These are phyloP conservation scores for Tremella yokohamensis DNA, from an alignment of 768 basidiomycete genomes.

Conservation along the genomic window DNA sequence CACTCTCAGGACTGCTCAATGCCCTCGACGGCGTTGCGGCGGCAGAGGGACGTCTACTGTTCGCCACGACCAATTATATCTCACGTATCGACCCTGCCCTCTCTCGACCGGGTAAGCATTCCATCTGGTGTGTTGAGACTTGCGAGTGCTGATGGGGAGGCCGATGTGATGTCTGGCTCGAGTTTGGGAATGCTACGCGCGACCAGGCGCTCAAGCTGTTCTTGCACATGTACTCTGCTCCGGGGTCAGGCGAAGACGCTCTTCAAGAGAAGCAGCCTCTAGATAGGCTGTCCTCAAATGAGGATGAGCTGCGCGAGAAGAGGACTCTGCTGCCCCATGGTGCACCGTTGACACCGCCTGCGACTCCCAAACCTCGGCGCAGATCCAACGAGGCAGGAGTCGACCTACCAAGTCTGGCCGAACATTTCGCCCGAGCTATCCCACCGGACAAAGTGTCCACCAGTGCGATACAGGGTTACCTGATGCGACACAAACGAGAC, in stretches of 20 bases:
- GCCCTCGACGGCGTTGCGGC: conserved; percentile 30
- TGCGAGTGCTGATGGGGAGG: conserved; percentile 12
- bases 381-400: background rate
- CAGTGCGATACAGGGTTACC: conserved; percentile 79
- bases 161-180: conserved; percentile 81
- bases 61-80: conserved; percentile 27
- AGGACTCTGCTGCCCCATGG: conserved; percentile 4
- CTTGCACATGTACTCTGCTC: conserved; percentile 29
- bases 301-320: background rate
- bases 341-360: conserved; percentile 8
- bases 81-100: conserved; percentile 23
- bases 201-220: conserved; percentile 53
- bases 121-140: background rate
- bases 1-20: conserved; percentile 31
- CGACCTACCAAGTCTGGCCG: conserved; percentile 55
- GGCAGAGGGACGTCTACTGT: conserved; percentile 23
- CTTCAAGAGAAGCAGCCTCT: too few relatives aligned
- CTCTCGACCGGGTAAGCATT: conserved; percentile 20
- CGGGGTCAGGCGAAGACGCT: too few relatives aligned
- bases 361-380: conserved; percentile 1
- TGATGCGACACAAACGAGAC: conserved; percentile 66
- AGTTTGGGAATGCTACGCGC: conserved; percentile 74
- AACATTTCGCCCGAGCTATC: conserved; percentile 59
- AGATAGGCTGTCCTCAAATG: background rate
- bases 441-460: conserved; percentile 85